Evolutionary conservation across 2,329 filamentous ascomycete species (phyloP), one percentile per base, ranked within the genome.

Genomic region (Blastomyces silverae): DNA sequence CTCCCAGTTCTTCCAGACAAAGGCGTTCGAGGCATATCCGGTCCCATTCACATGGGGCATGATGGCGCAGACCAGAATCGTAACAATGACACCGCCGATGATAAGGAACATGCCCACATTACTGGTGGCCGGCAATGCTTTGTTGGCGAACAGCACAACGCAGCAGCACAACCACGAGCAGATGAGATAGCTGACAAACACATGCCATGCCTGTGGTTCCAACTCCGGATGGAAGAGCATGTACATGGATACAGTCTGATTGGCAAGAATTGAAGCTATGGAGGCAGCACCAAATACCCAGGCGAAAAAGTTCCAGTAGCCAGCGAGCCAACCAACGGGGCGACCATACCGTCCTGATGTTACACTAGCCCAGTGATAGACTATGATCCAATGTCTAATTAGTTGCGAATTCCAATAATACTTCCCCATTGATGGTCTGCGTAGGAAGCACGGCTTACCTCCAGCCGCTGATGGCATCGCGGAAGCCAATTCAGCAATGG

Each of bases 201-300:
- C 79, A 65, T 87, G 83, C 85, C 85, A 88, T 42, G 81, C 70
- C 66, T 83, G 67, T 20, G 80, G 75, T 13, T 74, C 74, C 64
- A 85, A 85, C 6, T 76, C 81, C 1, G 80, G 79, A 70, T 87
- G 82, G 74, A 84, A 86, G 37, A 85, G 73, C 6, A 80, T 79
- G 71, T 87, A 88, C 80, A 88, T 83, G 69, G 84, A 82, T 22
- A 88, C 82, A 15, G 82, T 75, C 68, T 87, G 81, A 70, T 87
- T 87, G 67, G 81, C 82, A 4, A 84, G 79, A 65, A 88, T 85
- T 64, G 82, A 80, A 20, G 82, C 76, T 70, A 87, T 83, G 1
- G 84, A 84, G 3, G 85, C 83, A 6, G 85, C 79, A 67, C 84
- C 85, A 65, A 87, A 85, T 67, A 87, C 82, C 86, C 86, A 88